Evolutionary conservation across 257 asterid genomes (phyloP).

Genomic region (Eucommia ulmoides): DNA sequence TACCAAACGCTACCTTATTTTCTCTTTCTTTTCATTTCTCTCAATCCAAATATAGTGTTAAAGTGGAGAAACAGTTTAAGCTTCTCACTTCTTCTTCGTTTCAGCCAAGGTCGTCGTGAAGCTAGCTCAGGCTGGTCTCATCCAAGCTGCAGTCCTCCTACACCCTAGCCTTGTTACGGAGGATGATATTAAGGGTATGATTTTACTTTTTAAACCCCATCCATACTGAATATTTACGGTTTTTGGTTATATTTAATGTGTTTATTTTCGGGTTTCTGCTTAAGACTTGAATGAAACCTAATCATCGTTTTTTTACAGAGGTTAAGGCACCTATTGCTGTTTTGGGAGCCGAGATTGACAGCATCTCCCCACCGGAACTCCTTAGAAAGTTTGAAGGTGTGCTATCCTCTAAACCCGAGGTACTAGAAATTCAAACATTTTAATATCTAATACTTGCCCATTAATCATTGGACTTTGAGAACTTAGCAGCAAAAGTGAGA

Average conservation of each 20-base stretch:
- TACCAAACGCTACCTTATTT: no score
- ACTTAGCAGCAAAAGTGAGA: no score
- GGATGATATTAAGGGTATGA: slow-evolving; percentile 46
- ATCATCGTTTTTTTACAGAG: slow-evolving; percentile 25
- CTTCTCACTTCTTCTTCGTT: no score
- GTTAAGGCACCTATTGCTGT: slow-evolving; percentile 46
- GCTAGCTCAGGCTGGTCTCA: slow-evolving; percentile 42
- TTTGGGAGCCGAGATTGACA: slow-evolving; percentile 58
- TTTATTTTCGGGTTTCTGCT: background rate
- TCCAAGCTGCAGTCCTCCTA: slow-evolving; percentile 47
- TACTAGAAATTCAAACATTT: slow-evolving; percentile 3
- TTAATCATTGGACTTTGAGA: no score
- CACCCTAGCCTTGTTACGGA: slow-evolving; percentile 56
- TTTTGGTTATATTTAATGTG: background rate
- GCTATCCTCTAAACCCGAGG: slow-evolving; percentile 41
- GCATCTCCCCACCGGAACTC: slow-evolving; percentile 29
- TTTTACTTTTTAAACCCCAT: background rate
- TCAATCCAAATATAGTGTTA: no score
- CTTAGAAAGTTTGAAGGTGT: slow-evolving; percentile 28
- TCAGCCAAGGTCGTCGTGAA: slow-evolving; percentile 38
- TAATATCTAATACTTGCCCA: no score
- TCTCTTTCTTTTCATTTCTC: no score
- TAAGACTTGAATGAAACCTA: no score
- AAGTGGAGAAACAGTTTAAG: no score
- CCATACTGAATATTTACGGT: background rate